These are phyloP conservation scores for Podila clonocystis DNA, from an alignment of 192 early-diverging fungal genomes.

Conservation along the genomic window DNA sequence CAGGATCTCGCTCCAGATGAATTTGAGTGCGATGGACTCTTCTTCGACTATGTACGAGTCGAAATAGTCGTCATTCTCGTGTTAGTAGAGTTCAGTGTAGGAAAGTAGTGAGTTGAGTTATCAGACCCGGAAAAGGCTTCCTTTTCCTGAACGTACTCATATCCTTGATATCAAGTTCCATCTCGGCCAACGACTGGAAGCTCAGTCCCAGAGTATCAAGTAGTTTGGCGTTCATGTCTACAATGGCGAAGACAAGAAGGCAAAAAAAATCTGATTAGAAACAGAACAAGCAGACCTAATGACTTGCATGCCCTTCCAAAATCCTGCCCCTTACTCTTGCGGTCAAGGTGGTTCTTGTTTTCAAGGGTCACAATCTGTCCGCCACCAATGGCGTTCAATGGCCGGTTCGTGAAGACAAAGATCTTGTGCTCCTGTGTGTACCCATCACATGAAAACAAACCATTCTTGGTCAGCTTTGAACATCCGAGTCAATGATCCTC, in stretches of 20 bases:
- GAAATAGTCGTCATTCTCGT: background rate
- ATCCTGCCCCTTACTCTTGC: constrained; percentile 15
- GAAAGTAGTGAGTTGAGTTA: too few relatives aligned
- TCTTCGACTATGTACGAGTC: too few relatives aligned
- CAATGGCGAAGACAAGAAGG: background rate
- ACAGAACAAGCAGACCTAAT: background rate
- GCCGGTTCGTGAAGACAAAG: constrained; percentile 76
- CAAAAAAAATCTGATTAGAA: background rate
- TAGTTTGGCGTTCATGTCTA: constrained; percentile 24
- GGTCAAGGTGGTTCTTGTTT: constrained; percentile 53
- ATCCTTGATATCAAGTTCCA: constrained; percentile 51
- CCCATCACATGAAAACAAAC: background rate
- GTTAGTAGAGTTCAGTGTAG: background rate
- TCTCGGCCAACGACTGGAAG: constrained; percentile 37
- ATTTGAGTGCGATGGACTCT: constrained; percentile 63
- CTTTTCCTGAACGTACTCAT: constrained; percentile 18
- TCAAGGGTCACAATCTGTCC: constrained; percentile 61
- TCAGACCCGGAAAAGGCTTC: too few relatives aligned
- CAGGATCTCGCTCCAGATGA: constrained; percentile 70
- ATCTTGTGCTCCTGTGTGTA: constrained; percentile 60
- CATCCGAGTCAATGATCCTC: background rate
- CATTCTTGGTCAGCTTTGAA: background rate
- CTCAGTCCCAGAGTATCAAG: constrained; percentile 32
- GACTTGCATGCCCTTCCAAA: background rate
- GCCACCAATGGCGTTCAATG: constrained; percentile 70